Percentiles rank a stretch among this genome's conserved stretches.
Evolutionary conservation across 805 yeast species (phyloP).

Genomic region (Candida adriatica): DNA sequence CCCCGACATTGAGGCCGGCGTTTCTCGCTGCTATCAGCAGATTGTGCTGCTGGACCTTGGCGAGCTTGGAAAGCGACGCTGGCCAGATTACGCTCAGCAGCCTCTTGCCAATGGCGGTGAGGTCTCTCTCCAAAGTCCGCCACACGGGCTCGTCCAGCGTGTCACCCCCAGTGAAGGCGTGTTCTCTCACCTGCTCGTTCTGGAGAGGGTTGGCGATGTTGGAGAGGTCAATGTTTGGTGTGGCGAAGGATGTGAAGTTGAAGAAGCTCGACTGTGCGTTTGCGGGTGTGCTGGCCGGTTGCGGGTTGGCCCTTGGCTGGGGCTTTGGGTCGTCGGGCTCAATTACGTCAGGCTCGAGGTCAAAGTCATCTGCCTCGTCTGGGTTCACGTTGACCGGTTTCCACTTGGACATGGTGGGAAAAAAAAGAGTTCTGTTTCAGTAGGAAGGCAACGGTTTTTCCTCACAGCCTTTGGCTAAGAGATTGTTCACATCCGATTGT

Average conservation of each 20-base stretch:
- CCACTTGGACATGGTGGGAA: slow-evolving; percentile 19
- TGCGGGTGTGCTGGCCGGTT: background rate
- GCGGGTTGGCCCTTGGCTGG: slow-evolving; percentile 1
- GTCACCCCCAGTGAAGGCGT: slow-evolving; percentile 50
- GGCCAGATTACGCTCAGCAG: slow-evolving; percentile 39
- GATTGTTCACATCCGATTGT: slow-evolving; percentile 26
- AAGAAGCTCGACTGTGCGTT: slow-evolving; percentile 12
- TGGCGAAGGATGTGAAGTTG: slow-evolving; percentile 23
- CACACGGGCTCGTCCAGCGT: slow-evolving; percentile 66
- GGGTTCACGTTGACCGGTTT: slow-evolving; percentile 24
- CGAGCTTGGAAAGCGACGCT: slow-evolving; percentile 23
- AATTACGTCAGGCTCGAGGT: slow-evolving; percentile 22
- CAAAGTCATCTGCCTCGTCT: slow-evolving; percentile 23
- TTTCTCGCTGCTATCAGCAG: slow-evolving; percentile 23
- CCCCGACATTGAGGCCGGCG: slow-evolving; percentile 25
- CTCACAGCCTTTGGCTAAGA: slow-evolving; percentile 25
- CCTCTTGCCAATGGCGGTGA: slow-evolving; percentile 36
- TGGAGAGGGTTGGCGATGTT: slow-evolving; percentile 25
- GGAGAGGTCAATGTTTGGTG: slow-evolving; percentile 27
- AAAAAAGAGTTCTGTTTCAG: slow-evolving; percentile 14
- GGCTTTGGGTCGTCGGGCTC: slow-evolving; percentile 19
- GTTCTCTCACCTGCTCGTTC: slow-evolving; percentile 24
- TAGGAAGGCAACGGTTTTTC: slow-evolving; percentile 26
- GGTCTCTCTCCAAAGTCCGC: slow-evolving; percentile 44
- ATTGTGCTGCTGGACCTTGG: slow-evolving; percentile 26